phyloP scores from a whole-genome alignment of 148 eudicot species.

The Amaranthus hypochondriacus region DNA sequence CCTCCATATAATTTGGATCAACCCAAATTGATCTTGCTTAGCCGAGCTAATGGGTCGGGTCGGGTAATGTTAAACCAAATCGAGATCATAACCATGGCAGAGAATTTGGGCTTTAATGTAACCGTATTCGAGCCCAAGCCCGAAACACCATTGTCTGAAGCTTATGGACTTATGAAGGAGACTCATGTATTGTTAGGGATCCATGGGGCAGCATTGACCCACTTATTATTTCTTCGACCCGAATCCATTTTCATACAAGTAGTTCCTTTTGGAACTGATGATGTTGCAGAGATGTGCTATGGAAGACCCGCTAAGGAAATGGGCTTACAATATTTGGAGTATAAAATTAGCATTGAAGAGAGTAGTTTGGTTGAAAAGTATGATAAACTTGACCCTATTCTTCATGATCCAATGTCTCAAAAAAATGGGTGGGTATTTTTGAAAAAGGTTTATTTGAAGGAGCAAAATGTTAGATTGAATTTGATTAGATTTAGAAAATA shows the following conservation, averaged over 20 bases:
- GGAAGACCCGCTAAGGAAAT: slow-evolving; percentile 38
- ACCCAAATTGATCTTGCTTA: slow-evolving; percentile 30
- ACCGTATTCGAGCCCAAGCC: slow-evolving; percentile 26
- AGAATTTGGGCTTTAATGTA: slow-evolving; percentile 33
- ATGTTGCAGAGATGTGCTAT: slow-evolving; percentile 33
- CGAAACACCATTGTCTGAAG: slow-evolving; percentile 14
- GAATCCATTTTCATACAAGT: slow-evolving; percentile 32
- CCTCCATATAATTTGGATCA: not conserved
- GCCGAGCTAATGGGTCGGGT: slow-evolving; percentile 21
- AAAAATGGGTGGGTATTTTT: slow-evolving; percentile 31
- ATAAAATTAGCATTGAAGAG: slow-evolving; percentile 32
- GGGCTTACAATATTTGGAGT: slow-evolving; percentile 45
- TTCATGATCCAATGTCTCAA: slow-evolving; percentile 17
- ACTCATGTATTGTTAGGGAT: slow-evolving; percentile 24
- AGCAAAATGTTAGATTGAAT: slow-evolving; percentile 48
- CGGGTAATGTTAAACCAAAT: slow-evolving; percentile 30
- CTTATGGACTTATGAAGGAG: slow-evolving; percentile 23
- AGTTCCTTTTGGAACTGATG: slow-evolving; percentile 39
- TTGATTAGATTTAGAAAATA: slow-evolving; percentile 34
- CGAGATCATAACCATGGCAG: slow-evolving; percentile 17
- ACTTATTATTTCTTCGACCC: slow-evolving; percentile 21
- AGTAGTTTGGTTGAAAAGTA: slow-evolving; percentile 37
- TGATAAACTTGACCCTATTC: slow-evolving; percentile 21
- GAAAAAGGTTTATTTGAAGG: slow-evolving; percentile 43
- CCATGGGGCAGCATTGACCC: slow-evolving; percentile 23